These are phyloP conservation scores for Venustampulla echinocandica DNA, from an alignment of 495 filamentous ascomycete species.

Conservation along the genomic window DNA sequence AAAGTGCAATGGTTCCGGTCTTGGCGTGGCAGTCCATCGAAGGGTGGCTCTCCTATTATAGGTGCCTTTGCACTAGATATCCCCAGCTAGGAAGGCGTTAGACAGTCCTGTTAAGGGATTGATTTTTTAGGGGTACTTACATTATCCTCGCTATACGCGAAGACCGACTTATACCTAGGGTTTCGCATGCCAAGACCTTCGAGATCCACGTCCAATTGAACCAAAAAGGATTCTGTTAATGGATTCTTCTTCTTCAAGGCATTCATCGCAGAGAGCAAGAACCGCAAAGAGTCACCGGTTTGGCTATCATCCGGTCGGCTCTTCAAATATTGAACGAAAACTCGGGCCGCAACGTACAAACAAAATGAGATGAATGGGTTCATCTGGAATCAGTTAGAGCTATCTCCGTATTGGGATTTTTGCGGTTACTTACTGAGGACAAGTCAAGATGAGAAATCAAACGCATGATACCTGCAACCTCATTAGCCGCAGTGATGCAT, in stretches of 20 bases:
- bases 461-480: slow-evolving; percentile 94
- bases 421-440: slow-evolving; percentile 56
- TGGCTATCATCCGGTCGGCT: slow-evolving; percentile 77
- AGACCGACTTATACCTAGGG: slow-evolving; percentile 42
- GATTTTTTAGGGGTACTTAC: no score
- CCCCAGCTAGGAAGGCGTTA: no score
- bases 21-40: slow-evolving; percentile 2
- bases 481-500: slow-evolving; percentile 87
- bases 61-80: slow-evolving; percentile 17
- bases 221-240: slow-evolving; percentile 88
- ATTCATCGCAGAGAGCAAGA: slow-evolving; percentile 82
- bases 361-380: slow-evolving; percentile 96
- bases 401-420: neutral
- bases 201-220: slow-evolving; percentile 88
- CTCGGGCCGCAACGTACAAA: slow-evolving; percentile 86
- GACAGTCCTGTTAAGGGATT: no score
- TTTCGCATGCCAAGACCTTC: slow-evolving; percentile 52
- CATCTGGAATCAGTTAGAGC: slow-evolving; percentile 52
- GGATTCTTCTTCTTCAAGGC: slow-evolving; percentile 83
- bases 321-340: slow-evolving; percentile 93
- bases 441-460: slow-evolving; percentile 89
- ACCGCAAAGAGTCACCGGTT: slow-evolving; percentile 73
- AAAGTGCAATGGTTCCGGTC: slow-evolving; percentile 17
- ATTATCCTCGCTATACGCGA: slow-evolving; percentile 40
- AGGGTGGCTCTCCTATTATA: neutral